A percentile compares a stretch with the other conserved stretches of the same genome.
These are phyloP conservation scores for peach (Prunus persica) DNA, from an alignment of 306 rosid genomes.

Conservation along the genomic window DNA sequence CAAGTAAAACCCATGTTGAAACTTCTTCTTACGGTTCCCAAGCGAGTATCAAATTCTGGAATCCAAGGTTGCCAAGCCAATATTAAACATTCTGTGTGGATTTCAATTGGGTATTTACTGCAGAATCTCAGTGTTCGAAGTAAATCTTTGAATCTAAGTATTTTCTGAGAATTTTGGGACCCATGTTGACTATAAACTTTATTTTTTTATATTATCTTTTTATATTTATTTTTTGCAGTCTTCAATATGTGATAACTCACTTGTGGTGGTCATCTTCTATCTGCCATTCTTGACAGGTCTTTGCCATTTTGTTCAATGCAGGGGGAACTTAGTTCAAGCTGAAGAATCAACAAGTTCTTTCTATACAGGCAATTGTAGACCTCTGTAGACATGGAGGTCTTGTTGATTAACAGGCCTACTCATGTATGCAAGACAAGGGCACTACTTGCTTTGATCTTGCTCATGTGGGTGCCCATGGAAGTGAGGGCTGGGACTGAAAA, in stretches of 20 bases:
- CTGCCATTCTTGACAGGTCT: constrained; percentile 36
- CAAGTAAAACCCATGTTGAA: constrained; percentile 2
- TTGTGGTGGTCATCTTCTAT: constrained; percentile 21
- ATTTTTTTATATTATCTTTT: background rate
- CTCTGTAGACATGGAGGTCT: constrained; percentile 35
- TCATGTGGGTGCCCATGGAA: constrained; percentile 45
- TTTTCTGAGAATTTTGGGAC: constrained; percentile 22
- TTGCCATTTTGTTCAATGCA: constrained; percentile 24
- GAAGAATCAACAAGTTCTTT: constrained; percentile 22
- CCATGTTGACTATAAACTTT: background rate
- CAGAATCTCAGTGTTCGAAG: constrained; percentile 29
- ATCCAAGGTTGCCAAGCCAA: constrained; percentile 22
- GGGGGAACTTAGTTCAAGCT: constrained; percentile 19
- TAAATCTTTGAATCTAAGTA: constrained; percentile 15
- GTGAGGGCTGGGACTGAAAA: constrained; percentile 46
- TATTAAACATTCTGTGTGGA: background rate
- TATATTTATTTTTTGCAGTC: background rate
- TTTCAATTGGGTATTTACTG: constrained; percentile 21
- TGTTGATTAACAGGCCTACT: constrained; percentile 24
- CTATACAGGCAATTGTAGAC: constrained; percentile 5
- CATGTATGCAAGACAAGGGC: constrained; percentile 22
- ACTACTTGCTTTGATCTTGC: constrained; percentile 35
- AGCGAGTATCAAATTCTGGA: constrained; percentile 26
- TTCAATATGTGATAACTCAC: background rate
- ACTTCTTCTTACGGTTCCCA: constrained; percentile 27